Conservation (phyloP, 1,139 yeast genomes). For the Geotrichum carabidarum region DNA sequence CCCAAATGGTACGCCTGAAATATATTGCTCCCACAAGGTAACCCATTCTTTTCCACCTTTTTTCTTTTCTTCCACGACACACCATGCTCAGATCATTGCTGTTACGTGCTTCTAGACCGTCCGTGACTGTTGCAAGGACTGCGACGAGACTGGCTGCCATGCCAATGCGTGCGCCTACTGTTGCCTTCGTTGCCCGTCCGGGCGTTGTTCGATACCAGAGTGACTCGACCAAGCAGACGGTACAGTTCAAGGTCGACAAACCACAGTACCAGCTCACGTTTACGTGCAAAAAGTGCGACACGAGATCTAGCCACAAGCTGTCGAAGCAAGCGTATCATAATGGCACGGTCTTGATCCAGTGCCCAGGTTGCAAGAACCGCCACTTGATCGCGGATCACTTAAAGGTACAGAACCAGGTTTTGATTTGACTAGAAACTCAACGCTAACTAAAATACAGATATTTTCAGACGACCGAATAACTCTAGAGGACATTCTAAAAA, state of each 20-base stretch:
- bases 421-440: background rate
- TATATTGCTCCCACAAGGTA: too few species aligned
- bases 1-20: too few species aligned
- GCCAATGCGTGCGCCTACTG: background rate
- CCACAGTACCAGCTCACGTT: constrained; percentile 84
- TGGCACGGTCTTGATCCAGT: constrained; percentile 85
- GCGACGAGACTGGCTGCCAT: background rate
- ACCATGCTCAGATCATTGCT: background rate
- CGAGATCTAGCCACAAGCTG: constrained; percentile 78
- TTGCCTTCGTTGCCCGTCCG: background rate
- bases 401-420: constrained; percentile 37
- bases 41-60: too few species aligned
- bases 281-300: constrained; percentile 83
- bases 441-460: constrained; percentile 40
- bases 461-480: constrained; percentile 72
- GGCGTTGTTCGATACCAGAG: background rate
- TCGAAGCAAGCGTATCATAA: constrained; percentile 85
- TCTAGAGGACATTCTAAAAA: constrained; percentile 70
- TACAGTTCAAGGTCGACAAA: constrained; percentile 36
- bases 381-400: constrained; percentile 92
- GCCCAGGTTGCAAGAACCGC: constrained; percentile 85
- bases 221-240: background rate
- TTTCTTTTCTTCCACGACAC: too few species aligned
- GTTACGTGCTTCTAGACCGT: background rate
- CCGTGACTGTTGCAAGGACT: background rate